Evolutionary conservation across 225 moss, liverwort and hornwort genomes (phyloP).

Genomic region (Antitrichia curtipendula): DNA sequence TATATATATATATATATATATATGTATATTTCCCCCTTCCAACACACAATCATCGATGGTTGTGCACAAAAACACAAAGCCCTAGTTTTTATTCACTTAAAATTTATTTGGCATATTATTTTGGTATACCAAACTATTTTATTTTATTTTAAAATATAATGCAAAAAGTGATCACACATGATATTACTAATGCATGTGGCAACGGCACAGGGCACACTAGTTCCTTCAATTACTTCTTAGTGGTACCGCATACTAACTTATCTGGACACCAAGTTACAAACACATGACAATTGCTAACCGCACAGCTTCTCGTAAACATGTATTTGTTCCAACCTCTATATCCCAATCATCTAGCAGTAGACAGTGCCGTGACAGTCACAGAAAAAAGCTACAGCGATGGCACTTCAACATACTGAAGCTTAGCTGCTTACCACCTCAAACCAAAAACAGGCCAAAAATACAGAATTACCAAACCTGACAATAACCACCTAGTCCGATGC

Average conservation of each 20-base stretch:
- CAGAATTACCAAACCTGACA: not conserved
- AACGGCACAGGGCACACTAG: not conserved
- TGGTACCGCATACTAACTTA: not conserved
- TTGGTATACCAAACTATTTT: no score
- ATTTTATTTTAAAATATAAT: not conserved
- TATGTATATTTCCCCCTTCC: no score
- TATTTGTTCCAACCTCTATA: not conserved
- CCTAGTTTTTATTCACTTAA: no score
- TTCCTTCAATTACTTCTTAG: not conserved
- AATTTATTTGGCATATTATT: no score
- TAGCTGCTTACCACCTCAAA: not conserved
- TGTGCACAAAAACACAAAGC: no score
- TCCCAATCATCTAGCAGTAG: not conserved
- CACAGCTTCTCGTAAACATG: not conserved
- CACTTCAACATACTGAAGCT: not conserved
- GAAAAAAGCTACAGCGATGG: not conserved
- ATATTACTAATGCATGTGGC: not conserved
- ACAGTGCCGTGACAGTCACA: not conserved
- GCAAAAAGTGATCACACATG: not conserved
- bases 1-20: no score
- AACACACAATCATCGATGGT: no score
- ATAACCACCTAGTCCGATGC: not conserved
- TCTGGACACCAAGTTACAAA: not conserved
- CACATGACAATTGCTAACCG: not conserved
- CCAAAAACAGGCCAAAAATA: not conserved